Base-by-base conservation (phyloP, 495 filamentous ascomycete species). In the Venustampulla echinocandica region DNA sequence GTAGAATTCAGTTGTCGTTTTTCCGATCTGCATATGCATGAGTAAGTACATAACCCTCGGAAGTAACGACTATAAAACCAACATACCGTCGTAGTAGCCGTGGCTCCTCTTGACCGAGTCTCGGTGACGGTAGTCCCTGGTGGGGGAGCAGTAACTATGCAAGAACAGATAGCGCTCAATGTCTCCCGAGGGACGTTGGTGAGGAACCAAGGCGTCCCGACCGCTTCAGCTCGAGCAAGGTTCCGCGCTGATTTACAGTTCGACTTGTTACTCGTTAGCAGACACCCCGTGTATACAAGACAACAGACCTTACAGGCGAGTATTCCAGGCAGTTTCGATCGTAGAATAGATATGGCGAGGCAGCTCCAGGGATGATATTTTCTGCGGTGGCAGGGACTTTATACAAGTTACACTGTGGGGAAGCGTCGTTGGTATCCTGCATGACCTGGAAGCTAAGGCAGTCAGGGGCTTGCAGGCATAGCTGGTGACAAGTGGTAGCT, bases 401-500 rank as follows among this genome's bases (percentile, higher is more conserved):
- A 27, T 49, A 49, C 7, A 49, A 21, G 15, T 42, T 49, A 22
- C 46, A 49, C 36, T 22, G 24, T 15, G 36, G 37, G 10, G 6
- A 7, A 7, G 28, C 5, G 18, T 40, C 37, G 18, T 15, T 25
- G 13, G 22, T 35, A 20, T 32, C 28, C 10, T 19, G 11, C n/a
- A 42, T 15, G 20, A 36, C 21, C 21, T 49, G 46, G 37, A 49
- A 49, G 20, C 46, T 49, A 13, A 9, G 13, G 21, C 46, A 49
- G 14, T 32, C 14, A 11, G 5, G 3, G 36, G 42, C 42, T 1
- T 13, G 17, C 3, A 49, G 38, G 22, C 46, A 49, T 4, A 49
- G 25, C 20, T 49, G 46, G 23, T 49, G 46, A 18, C 46, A 49
- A 23, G 7, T 20, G 6, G 3, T 2, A 14, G 46, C 17, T 15